These are phyloP conservation scores for Hemileia vastatrix DNA, from an alignment of 1,284 basidiomycete species.

Conservation along the genomic window DNA sequence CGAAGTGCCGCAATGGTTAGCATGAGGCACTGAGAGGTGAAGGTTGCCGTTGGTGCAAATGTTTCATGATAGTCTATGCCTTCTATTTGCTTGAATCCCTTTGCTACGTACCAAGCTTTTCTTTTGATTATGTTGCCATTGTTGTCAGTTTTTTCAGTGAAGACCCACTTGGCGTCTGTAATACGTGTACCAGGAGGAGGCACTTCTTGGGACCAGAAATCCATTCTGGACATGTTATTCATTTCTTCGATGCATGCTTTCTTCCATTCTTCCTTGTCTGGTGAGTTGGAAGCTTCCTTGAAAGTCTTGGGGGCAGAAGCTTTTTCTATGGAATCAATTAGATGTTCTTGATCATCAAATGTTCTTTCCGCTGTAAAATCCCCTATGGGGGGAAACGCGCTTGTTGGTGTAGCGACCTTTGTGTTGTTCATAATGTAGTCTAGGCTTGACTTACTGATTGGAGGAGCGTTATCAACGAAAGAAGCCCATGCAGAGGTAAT, in stretches of 20 bases:
- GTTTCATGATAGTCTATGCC: constrained; percentile 10
- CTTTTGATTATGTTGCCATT: not conserved
- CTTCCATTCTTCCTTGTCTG: not conserved
- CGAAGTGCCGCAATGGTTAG: not conserved
- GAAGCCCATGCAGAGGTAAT: not conserved
- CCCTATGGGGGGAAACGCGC: too few species aligned
- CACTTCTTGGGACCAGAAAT: not conserved
- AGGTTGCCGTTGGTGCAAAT: constrained; percentile 2
- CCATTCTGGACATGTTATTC: not conserved
- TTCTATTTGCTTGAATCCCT: constrained; percentile 1
- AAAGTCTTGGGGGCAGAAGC: constrained; percentile 11
- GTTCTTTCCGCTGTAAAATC: too few species aligned
- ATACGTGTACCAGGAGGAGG: not conserved
- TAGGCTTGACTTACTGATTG: too few species aligned
- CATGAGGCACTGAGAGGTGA: not conserved
- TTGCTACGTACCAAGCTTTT: not conserved
- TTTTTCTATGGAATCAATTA: too few species aligned
- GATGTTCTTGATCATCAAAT: too few species aligned
- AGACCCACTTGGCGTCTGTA: constrained; percentile 8
- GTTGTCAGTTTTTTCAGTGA: not conserved
- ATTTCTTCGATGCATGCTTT: not conserved
- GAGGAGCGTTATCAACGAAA: too few species aligned
- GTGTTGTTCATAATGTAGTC: too few species aligned
- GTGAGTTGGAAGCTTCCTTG: not conserved
- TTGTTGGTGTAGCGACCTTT: too few species aligned